Percentiles rank a stretch among this genome's conserved stretches.
Conservation (phyloP, 108 stramenopile genomes). For the Nitzschia sp. region DNA sequence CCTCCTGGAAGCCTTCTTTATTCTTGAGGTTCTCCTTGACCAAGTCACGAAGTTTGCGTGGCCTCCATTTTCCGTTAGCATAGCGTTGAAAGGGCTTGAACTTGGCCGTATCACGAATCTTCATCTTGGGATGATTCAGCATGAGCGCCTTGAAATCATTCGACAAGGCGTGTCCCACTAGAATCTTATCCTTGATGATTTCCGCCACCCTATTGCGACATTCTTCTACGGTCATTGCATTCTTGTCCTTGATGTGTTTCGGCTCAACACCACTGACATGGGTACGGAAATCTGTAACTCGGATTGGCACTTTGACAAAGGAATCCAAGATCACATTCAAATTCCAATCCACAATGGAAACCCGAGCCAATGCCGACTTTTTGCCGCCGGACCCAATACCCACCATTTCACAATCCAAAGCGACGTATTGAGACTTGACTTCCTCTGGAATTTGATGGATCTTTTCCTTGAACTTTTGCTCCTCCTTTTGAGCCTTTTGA, state of each 20-base stretch:
- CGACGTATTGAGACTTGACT: constrained; percentile 61
- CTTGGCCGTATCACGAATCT: constrained; percentile 91
- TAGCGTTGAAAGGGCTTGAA: constrained; percentile 87
- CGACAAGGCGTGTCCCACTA: constrained; percentile 95
- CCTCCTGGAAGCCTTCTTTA: constrained; percentile 62
- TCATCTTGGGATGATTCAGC: constrained; percentile 80
- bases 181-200: constrained; percentile 78
- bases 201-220: constrained; percentile 78
- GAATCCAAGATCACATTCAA: constrained; percentile 76
- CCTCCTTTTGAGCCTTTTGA: constrained; percentile 46
- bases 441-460: constrained; percentile 45
- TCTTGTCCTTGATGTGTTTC: constrained; percentile 61
- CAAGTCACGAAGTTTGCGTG: constrained; percentile 91
- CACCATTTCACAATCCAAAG: constrained; percentile 99
- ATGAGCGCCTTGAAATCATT: constrained; percentile 95
- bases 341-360: constrained; percentile 85
- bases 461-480: constrained; percentile 38
- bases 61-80: constrained; percentile 79
- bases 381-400: constrained; percentile 88
- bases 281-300: constrained; percentile 96
- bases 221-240: constrained; percentile 75
- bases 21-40: constrained; percentile 76
- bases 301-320: constrained; percentile 84
- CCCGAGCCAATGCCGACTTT: constrained; percentile 85
- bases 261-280: constrained; percentile 83